Conservation (phyloP, 257 asterid genomes). For the Salvia rosmarinus region DNA sequence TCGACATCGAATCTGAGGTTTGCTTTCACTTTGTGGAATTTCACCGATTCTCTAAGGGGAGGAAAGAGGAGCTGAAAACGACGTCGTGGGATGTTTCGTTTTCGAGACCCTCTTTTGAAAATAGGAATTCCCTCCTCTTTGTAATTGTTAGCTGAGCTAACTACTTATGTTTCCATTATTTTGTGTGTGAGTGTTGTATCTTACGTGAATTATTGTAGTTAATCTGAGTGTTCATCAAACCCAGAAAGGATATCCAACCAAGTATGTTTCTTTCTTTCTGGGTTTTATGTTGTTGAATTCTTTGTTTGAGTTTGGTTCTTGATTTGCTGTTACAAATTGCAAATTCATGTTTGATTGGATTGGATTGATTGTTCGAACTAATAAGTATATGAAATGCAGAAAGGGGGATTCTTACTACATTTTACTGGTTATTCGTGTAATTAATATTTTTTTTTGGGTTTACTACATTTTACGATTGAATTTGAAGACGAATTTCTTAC, state of each 20-base stretch:
- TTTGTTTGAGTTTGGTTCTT: neutral
- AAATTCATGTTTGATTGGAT: neutral
- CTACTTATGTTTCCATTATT: neutral
- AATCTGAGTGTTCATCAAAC: constrained; percentile 20
- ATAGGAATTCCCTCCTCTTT: too few species aligned
- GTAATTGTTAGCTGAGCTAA: neutral
- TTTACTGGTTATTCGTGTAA: too few species aligned
- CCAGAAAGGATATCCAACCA: neutral
- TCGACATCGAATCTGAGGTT: constrained; percentile 6
- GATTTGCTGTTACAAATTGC: constrained; percentile 15
- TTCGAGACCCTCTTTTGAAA: neutral
- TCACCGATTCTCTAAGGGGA: neutral
- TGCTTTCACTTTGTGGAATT: neutral
- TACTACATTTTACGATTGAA: too few species aligned
- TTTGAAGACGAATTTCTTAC: neutral
- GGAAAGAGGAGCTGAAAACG: neutral
- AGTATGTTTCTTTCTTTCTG: neutral
- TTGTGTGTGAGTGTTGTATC: neutral
- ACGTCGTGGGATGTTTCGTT: constrained; percentile 11
- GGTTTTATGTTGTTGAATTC: constrained; percentile 11
- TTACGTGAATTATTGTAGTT: constrained; percentile 9
- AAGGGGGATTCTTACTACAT: neutral
- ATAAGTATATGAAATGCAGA: neutral
- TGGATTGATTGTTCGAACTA: neutral
- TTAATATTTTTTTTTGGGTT: too few species aligned